Base-by-base conservation (phyloP, 1,284 basidiomycete genomes). In the Lentinula novae-zelandiae region DNA sequence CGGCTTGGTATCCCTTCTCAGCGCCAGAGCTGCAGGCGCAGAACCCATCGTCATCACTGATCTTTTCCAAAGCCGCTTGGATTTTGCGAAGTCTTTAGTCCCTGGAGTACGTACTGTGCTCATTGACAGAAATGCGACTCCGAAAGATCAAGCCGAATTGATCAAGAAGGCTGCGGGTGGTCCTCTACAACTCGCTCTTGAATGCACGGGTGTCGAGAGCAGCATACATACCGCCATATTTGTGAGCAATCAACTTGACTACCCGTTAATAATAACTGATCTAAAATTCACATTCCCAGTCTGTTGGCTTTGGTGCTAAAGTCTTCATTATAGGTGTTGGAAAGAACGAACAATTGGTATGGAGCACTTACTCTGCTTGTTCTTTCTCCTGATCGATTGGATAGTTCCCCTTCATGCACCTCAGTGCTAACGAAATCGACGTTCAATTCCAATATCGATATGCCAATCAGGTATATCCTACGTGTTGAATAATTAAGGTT, bases 11-110 rank as follows among this genome's bases (percentile, higher is more conserved):
- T 82, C 85, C 50, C 84, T 93, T 62, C 86, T 92, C 12, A 89
- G 92, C 51, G 89, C 90, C 31, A 85, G 89, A 66, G 93, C 90
- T 31, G 83, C 92, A 53, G 92, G 92, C 1, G 92, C 90, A 1
- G 83, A 86, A 57, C 85, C 86, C 22, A 83, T 93, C 62, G 79
- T 94, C 53, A 91, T 88, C 15, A 87, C 93, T 42, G 91, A 96
- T 70, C 83, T 96, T 58, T 84, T 93, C 70, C 82, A 89, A 70
- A 85, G 81, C 61, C 87, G 94, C 50, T 80, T 96, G 31, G 82
- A 88, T 61, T 95, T 96, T 65, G 94, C 93, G 2, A 88, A 87
- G 72, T 76, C 76, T 52, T 84, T 95, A 64, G 89, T 91, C 17
- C 91, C 92, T 33, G 85, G 89, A 17, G 88, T 83, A 39, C 78